Evolutionary conservation across 2,329 filamentous ascomycete genomes (phyloP), one percentile per base, ranked within the genome.

Genomic region (Ophiosphaerella herpotricha): DNA sequence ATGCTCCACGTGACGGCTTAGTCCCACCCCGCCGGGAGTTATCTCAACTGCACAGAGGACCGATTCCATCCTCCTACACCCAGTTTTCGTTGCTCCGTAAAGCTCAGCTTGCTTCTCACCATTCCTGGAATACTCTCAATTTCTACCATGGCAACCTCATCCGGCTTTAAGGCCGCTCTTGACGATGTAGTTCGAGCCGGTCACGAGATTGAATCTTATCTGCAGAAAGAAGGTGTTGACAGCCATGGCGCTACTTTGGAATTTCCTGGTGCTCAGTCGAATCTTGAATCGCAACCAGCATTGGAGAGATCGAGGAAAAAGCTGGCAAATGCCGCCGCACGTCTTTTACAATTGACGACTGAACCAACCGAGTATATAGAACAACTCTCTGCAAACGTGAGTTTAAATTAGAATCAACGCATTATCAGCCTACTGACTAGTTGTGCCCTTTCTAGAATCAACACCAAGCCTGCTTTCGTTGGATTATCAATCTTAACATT

Each of bases 361-460:
- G 40, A 43, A 5, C 40, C 40, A 5, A 43, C 11, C 6, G 40
- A 43, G 18, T 43, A 43, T 33, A 13, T 43, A 2, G 40, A 43
- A n/a, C 40, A 43, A 18, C 29, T 43, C 5, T 33, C 40, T 11
- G 40, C 40, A 34, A 33, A 43, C n/a, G 40, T 43, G 13, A 35
- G 40, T 43, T 16, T 13, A 26, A 16, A 16, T 41, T 6, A 9
- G 24, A 16, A 7, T 9, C 14, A 26, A 16, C 6, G 16, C 26
- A 26, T 5, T 11, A 26, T 29, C 23, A 6, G 21, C 16, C n/a
- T n/a, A 36, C 12, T 9, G n/a, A 8, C 34, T 36, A 16, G 5
- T 36, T 6, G 14, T 18, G 12, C 5, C 14, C 16, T 33, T 34
- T 12, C n/a, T 43, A 43, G 40, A 43, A 43, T 16, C 40, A 43